These are phyloP conservation scores for Phytophthora palmivora DNA, from an alignment of 352 stramenopile species.

Conservation along the genomic window DNA sequence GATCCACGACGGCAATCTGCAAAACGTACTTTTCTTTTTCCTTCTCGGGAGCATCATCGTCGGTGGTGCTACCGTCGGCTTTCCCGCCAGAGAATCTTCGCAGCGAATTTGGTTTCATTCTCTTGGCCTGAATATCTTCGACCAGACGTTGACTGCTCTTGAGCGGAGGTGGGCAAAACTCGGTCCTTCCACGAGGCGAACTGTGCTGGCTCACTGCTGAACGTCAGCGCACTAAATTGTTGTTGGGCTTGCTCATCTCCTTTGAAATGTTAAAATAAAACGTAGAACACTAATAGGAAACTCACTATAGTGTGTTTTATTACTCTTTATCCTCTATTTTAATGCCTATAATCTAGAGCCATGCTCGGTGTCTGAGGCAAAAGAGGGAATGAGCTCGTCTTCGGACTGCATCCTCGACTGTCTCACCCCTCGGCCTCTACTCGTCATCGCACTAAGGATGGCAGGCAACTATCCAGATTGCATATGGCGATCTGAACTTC, in stretches of 20 bases:
- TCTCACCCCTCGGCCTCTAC: neutral
- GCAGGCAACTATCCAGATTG: constrained; percentile 14
- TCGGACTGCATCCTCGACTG: no score
- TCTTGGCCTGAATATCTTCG: neutral
- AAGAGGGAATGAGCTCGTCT: no score
- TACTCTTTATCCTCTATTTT: no score
- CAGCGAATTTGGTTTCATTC: neutral
- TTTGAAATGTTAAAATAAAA: no score
- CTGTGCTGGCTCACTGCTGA: neutral
- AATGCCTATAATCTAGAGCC: no score
- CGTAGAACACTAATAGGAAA: no score
- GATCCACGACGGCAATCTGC: neutral
- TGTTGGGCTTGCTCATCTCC: constrained; percentile 6
- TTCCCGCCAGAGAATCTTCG: neutral
- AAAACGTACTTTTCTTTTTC: no score
- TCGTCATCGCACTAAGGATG: constrained; percentile 16
- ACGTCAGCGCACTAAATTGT: neutral
- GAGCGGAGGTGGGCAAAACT: neutral
- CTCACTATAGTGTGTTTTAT: no score
- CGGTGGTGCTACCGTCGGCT: neutral
- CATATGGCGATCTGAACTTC: no score
- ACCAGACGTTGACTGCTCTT: neutral
- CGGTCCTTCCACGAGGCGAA: neutral
- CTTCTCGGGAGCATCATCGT: neutral
- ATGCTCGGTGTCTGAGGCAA: no score